Base-by-base conservation (phyloP, 192 early-diverging fungal genomes). In the Podochytrium sp. region DNA sequence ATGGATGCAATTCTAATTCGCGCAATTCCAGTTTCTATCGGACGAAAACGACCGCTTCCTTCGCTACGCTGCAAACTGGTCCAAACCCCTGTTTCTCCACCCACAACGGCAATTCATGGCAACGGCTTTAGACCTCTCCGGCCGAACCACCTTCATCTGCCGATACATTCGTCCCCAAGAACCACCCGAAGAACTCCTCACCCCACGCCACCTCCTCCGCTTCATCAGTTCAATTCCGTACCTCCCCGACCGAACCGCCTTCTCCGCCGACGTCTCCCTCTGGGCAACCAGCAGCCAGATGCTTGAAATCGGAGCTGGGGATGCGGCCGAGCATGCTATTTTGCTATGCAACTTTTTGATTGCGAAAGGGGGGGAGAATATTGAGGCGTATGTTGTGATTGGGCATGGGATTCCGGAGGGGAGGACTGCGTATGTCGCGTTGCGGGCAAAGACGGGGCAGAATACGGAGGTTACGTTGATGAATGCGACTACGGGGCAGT, bases 301-400 rank as follows among this genome's bases (percentile, higher is more conserved):
- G 61, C 55, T 88, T 47, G 75, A 83, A 10, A 47, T 88, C 25
- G 78, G 82, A 0, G 82, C 83, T 29, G 87, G 78, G 12, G 86
- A 83, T 43, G 55, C 47, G 10, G 75, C 78, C 3, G 87, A 88
- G 65, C 87, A 86, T 64, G 85, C 87, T 1, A 81, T 88, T 29
- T 52, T 88, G 43, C 65, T 88, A 23, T 84, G 83, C 65, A 87
- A 88, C 65, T 83, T 78, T 40, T 38, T 88, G 3, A 30, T 75
- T 14, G 63, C 63, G 34, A 64, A 59, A 41, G 59, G 57, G 25
- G 80, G 71, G 5, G 39, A 65, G 18, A 53, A 38, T n/a, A 52
- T 62, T 42, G 74, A 80, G 14, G 78, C 79, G 5, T 81, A 43
- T 58, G 81, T 88, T 18, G 74, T 88, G 16, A 41, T 88, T 16